These are phyloP conservation scores for Microcos paniculata DNA, from an alignment of 345 rosid species.

Conservation along the genomic window DNA sequence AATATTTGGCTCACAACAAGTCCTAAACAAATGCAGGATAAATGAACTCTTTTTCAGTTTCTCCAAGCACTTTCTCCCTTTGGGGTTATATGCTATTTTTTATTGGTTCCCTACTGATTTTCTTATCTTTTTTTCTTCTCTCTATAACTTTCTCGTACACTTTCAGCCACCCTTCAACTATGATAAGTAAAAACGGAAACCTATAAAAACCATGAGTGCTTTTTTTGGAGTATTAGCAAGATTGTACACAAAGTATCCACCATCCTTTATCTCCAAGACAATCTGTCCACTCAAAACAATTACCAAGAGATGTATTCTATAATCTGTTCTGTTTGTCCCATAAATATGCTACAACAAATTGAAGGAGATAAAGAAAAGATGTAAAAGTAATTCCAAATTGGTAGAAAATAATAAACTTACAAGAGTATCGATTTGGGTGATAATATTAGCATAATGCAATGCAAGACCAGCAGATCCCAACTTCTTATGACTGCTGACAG, in stretches of 20 bases:
- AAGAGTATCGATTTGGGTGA: conserved; percentile 89
- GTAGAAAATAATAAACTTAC: conserved; percentile 47
- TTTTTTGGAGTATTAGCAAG: not conserved
- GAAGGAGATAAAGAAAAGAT: not conserved
- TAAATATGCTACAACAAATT: not conserved
- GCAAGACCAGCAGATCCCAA: conserved; percentile 96
- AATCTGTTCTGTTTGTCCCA: not conserved
- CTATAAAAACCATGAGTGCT: not conserved
- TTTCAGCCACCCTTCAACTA: not conserved
- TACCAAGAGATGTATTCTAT: not conserved
- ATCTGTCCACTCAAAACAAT: not conserved
- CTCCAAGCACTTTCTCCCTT: not conserved
- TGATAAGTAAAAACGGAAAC: not conserved
- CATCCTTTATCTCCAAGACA: not conserved
- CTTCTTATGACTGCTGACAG: conserved; percentile 44
- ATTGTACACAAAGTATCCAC: not conserved
- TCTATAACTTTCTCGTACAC: not conserved
- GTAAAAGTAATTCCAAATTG: conserved; percentile 9
- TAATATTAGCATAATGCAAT: conserved; percentile 93
- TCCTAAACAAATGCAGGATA: not conserved
- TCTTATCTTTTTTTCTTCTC: not conserved
- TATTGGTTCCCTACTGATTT: not conserved
- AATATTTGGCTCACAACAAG: not conserved
- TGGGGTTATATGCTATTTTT: not conserved
- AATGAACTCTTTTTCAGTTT: not conserved